phyloP scores from a whole-genome alignment of 495 filamentous ascomycete species.

The Neurospora sp. region DNA sequence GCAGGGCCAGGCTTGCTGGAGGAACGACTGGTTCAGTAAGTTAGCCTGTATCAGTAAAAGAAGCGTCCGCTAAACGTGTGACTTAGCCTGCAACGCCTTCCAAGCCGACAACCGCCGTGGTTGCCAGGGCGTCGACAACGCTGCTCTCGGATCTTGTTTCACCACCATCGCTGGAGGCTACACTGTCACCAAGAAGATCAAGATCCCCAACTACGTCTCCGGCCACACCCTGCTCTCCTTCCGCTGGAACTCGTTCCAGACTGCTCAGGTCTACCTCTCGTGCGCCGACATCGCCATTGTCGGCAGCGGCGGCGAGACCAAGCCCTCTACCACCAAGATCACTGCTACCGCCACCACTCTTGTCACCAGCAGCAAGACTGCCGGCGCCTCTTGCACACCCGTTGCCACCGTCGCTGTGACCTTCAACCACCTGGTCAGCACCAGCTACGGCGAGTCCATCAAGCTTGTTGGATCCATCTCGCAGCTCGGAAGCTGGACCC shows the following conservation, averaged over 20 bases:
- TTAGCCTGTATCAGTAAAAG: not conserved
- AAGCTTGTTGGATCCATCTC: conserved; percentile 47
- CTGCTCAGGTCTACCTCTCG: conserved; percentile 43
- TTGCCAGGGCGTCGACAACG: conserved; percentile 43
- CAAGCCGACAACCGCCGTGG: conserved; percentile 17
- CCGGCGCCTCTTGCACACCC: conserved; percentile 26
- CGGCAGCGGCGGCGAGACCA: not conserved
- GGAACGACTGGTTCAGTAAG: conserved; percentile 46
- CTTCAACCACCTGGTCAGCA: conserved; percentile 47
- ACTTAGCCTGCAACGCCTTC: conserved; percentile 36
- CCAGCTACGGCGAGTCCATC: conserved; percentile 48
- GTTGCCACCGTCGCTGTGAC: conserved; percentile 44
- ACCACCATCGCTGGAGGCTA: conserved; percentile 46
- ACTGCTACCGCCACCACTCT: conserved; percentile 12
- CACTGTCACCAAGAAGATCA: conserved; percentile 45
- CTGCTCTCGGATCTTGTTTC: conserved; percentile 34
- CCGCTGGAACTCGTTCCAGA: conserved; percentile 50
- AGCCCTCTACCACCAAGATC: not conserved
- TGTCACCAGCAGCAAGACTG: conserved; percentile 23
- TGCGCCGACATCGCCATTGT: conserved; percentile 46
- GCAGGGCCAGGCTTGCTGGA: conserved; percentile 34
- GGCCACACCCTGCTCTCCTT: conserved; percentile 43
- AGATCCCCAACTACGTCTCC: conserved; percentile 34
- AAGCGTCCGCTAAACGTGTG: not conserved
- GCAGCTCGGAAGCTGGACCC: conserved; percentile 48